Evolutionary conservation across 352 stramenopile genomes (phyloP).

Genomic region (Pythium angustatum): DNA sequence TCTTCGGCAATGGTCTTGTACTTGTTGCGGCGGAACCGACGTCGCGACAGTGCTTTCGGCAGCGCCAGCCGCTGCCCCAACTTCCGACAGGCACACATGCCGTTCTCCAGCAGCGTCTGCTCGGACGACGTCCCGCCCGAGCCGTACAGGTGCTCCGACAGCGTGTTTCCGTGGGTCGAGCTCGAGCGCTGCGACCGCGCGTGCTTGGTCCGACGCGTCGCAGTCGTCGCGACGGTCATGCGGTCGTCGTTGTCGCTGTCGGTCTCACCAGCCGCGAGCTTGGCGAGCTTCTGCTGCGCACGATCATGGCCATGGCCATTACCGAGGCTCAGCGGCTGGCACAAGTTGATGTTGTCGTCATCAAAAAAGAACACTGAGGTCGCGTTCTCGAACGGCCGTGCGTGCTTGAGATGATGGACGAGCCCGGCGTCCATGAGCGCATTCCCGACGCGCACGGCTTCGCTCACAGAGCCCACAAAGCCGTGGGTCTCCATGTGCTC

Average conservation of each 20-base stretch:
- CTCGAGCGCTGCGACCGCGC: constrained; percentile 38
- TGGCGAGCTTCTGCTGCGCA: not conserved
- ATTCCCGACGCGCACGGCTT: constrained; percentile 35
- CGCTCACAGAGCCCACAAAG: constrained; percentile 21
- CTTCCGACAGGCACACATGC: constrained; percentile 48
- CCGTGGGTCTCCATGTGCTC: constrained; percentile 22
- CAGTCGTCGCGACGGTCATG: constrained; percentile 8
- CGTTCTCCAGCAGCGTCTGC: constrained; percentile 35
- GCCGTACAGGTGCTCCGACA: constrained; percentile 30
- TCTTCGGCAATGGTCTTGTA: constrained; percentile 24
- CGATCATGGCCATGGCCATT: not conserved
- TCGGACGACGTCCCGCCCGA: constrained; percentile 42
- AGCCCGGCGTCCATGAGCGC: constrained; percentile 37
- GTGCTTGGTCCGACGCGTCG: constrained; percentile 13
- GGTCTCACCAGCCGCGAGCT: not conserved
- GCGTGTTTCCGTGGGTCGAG: constrained; percentile 41
- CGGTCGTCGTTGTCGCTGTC: constrained; percentile 18
- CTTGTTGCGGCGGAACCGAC: constrained; percentile 16
- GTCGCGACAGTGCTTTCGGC: constrained; percentile 29
- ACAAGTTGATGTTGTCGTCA: constrained; percentile 28
- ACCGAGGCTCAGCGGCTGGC: constrained; percentile 14
- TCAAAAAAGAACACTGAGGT: constrained; percentile 28
- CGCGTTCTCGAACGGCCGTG: constrained; percentile 16
- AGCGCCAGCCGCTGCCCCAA: constrained; percentile 51
- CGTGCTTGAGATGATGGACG: constrained; percentile 37